A percentile compares a stretch with the other conserved stretches of the same genome.
Conservation (phyloP, 176 grass and related monocot species). For the Secale cereale region DNA sequence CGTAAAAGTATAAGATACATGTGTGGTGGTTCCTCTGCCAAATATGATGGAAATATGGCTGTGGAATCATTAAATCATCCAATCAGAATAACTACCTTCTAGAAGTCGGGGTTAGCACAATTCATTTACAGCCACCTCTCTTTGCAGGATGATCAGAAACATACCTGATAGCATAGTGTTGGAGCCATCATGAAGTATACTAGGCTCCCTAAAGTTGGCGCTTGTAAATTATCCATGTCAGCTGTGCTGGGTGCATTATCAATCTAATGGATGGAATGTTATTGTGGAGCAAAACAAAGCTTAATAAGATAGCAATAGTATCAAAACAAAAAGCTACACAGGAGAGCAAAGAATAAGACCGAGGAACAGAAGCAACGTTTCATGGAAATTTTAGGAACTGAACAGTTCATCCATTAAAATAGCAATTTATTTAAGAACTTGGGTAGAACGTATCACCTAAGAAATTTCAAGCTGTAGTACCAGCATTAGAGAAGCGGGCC, state of each 20-base stretch:
- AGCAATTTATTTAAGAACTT: background rate
- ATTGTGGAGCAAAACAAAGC: constrained; percentile 12
- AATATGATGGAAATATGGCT: background rate
- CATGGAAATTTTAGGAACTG: background rate
- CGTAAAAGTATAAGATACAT: background rate
- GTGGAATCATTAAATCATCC: background rate
- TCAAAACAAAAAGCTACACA: background rate
- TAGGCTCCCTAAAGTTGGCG: constrained; percentile 64
- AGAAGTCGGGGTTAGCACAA: background rate
- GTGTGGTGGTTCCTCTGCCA: background rate
- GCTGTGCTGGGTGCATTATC: constrained; percentile 37
- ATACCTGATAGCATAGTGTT: constrained; percentile 94
- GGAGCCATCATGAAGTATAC: constrained; percentile 93
- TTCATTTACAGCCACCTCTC: background rate
- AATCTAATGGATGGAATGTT: constrained; percentile 29
- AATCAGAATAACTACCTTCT: background rate
- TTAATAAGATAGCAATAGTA: background rate
- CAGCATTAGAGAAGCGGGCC: background rate
- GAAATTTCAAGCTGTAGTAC: background rate
- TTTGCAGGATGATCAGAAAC: background rate
- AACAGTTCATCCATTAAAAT: background rate
- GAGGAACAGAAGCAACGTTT: background rate
- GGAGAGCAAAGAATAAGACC: background rate
- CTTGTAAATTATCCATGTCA: constrained; percentile 56
- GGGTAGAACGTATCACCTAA: background rate